Conservation (phyloP, 257 asterid genomes). For the Penstemon eatonii region DNA sequence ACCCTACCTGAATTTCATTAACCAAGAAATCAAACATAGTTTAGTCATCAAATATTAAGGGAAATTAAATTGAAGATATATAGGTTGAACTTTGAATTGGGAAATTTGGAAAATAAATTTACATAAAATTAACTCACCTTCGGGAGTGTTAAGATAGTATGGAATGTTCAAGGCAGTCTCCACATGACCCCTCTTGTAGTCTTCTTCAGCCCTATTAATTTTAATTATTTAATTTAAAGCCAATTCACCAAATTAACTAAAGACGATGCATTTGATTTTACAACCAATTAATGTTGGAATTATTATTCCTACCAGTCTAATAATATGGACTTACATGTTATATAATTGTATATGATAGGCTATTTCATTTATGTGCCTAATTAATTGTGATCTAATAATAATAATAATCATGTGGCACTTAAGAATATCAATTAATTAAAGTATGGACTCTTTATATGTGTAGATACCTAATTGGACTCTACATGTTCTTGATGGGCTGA, state of each 20-base stretch:
- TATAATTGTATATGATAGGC: no score
- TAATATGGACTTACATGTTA: no score
- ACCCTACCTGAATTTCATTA: slow-evolving; percentile 13
- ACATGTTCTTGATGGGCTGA: no score
- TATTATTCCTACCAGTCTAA: no score
- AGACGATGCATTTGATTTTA: no score
- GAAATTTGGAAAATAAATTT: not conserved
- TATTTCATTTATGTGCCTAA: no score
- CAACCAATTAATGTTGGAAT: no score
- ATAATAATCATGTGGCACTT: no score
- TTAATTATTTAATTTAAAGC: not conserved
- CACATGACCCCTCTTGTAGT: slow-evolving; percentile 15
- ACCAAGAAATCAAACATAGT: not conserved
- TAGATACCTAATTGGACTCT: no score
- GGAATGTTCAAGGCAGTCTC: slow-evolving; percentile 15
- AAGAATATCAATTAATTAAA: no score
- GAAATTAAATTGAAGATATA: not conserved
- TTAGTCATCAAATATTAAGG: not conserved
- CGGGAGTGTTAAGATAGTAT: slow-evolving; percentile 19
- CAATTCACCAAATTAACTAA: not conserved
- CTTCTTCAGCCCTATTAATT: slow-evolving; percentile 15
- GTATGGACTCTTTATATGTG: no score
- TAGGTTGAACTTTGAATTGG: not conserved
- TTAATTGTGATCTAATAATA: no score
- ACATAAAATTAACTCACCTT: not conserved